Percentiles rank a stretch among this genome's conserved stretches.
These are phyloP conservation scores for Triticum timopheevii DNA, from an alignment of 176 grass and related monocot species.

Conservation along the genomic window DNA sequence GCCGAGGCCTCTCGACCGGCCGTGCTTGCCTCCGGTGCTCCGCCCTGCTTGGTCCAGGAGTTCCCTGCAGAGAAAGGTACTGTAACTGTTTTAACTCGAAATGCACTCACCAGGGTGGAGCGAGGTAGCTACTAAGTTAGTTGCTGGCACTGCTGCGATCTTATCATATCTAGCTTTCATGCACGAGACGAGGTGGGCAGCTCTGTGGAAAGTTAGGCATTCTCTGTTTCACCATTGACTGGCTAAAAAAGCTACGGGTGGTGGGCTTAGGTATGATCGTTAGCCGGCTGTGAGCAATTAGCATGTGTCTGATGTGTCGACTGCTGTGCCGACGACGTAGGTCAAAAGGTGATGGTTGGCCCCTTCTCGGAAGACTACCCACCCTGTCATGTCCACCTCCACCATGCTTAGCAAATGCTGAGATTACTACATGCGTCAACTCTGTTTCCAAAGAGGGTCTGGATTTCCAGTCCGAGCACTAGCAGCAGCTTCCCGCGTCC, in stretches of 20 bases:
- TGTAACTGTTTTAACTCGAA: not conserved
- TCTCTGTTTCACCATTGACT: not conserved
- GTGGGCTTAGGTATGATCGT: not conserved
- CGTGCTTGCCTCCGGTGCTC: too few relatives aligned
- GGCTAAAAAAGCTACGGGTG: not conserved
- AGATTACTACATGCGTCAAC: not conserved
- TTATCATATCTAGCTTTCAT: not conserved
- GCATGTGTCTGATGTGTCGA: not conserved
- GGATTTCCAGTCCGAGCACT: not conserved
- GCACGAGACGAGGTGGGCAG: too few relatives aligned
- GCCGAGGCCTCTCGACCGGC: too few relatives aligned
- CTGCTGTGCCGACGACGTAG: not conserved
- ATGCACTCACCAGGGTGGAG: not conserved
- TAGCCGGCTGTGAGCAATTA: not conserved
- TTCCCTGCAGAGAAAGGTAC: not conserved
- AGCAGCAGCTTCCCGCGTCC: not conserved
- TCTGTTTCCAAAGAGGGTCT: not conserved
- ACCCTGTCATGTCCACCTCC: not conserved
- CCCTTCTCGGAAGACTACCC: not conserved
- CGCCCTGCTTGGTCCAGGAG: not conserved
- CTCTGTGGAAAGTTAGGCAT: not conserved
- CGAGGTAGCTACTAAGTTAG: not conserved
- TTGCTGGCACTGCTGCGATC: conserved; percentile 18
- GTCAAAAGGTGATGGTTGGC: not conserved
- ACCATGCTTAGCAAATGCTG: not conserved